These are phyloP conservation scores for Acacia crassicarpa DNA, from an alignment of 306 rosid genomes.

Conservation along the genomic window DNA sequence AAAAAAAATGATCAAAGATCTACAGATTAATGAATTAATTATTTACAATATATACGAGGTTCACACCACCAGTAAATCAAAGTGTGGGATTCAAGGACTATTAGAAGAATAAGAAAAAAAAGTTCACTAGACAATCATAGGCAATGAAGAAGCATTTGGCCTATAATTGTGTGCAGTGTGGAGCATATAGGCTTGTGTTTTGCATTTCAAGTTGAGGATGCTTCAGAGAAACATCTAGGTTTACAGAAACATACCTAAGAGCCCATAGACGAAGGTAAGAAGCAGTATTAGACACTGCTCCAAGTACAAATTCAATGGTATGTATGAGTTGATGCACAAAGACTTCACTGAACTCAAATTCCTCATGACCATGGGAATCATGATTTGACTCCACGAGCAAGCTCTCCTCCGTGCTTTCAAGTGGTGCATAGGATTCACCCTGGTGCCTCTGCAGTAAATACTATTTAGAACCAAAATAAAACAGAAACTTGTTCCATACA, in stretches of 20 bases:
- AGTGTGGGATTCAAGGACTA: constrained; percentile 5
- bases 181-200: background rate
- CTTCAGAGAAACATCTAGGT: background rate
- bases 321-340: constrained; percentile 22
- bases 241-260: constrained; percentile 64
- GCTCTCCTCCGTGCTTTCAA: constrained; percentile 73
- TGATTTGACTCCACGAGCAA: constrained; percentile 57
- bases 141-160: background rate
- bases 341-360: constrained; percentile 19
- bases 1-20: background rate
- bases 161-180: background rate
- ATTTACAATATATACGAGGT: constrained; percentile 8
- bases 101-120: background rate
- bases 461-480: constrained; percentile 34
- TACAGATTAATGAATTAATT: background rate
- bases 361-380: constrained; percentile 23
- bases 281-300: constrained; percentile 21
- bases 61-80: background rate
- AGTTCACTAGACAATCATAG: background rate
- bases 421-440: constrained; percentile 65
- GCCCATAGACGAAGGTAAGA: constrained; percentile 69
- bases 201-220: background rate
- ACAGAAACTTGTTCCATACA: background rate
- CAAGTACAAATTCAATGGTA: constrained; percentile 19
- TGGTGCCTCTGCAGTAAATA: constrained; percentile 71